Base-by-base conservation (phyloP, 805 yeast genomes). In the Candida ipomoeae region DNA sequence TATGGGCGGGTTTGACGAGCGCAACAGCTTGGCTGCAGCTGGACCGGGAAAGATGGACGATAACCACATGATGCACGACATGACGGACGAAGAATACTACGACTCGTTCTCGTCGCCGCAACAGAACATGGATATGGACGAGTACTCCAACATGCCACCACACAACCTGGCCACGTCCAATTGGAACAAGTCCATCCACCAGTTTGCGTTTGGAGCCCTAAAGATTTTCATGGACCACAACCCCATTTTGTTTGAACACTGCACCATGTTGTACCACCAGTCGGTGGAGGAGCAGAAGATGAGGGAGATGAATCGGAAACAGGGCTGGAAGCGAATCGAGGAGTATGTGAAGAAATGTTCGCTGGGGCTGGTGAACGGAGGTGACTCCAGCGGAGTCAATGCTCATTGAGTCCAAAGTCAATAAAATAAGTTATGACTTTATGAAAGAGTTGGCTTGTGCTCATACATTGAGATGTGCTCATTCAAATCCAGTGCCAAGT, bases 151-250 rank as follows among this genome's bases (percentile, higher is more conserved):
- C 35, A 61, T 70, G 40, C 74, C 73, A 23, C 75, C 71, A 35
- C 77, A 73, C 55, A 73, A 73, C 52, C 71, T 74, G 38, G 77
- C 77, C 32, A 73, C 80, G 6, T 70, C 79, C 39, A 92, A 87
- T 61, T 94, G 99, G 99, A 94, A 94, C 68, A 80, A 94, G 61
- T 89, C 96, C 36, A 91, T 94, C 40, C 94, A 92, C 58, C 83
- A 89, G 44, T 81, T 92, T 76, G 95, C 96, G 1, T 90, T 82
- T 70, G 87, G 87, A 51, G 97, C 98, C 0, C 75, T 94, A 60
- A 90, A 90, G 66, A 85, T 89, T 49, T 91, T 94, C 63, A 82
- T 91, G 83, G 97, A 92, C 62, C 85, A 94, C 47, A 91, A 91
- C 66, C 96, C 96, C 14, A 84, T 85, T 7, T 75, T 92, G 23